A percentile compares a stretch with the other conserved stretches of the same genome.
Conservation (phyloP, 1,139 yeast genomes). For the Yamadazyma blattariae region DNA sequence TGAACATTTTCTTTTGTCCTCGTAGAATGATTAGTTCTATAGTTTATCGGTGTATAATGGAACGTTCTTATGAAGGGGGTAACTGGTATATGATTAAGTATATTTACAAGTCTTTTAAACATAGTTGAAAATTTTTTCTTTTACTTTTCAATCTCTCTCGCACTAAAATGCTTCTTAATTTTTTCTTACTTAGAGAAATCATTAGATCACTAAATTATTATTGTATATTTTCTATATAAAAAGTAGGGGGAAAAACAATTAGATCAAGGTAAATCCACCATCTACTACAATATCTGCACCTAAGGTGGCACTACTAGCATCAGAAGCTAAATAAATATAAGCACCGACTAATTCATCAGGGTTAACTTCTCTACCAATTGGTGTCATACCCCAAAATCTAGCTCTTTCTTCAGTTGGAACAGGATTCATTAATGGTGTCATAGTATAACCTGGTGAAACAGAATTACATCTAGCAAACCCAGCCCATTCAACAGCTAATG, state of each 20-base stretch:
- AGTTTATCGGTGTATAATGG: constrained; percentile 14
- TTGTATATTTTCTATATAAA: too few species aligned
- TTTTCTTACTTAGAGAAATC: too few species aligned
- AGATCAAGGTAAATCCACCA: constrained; percentile 40
- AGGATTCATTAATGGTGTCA: constrained; percentile 46
- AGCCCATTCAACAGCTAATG: constrained; percentile 57
- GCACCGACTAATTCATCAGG: constrained; percentile 44
- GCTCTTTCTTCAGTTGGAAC: constrained; percentile 33
- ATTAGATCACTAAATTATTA: too few species aligned
- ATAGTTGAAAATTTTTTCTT: constrained; percentile 8
- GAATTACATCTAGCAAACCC: constrained; percentile 53
- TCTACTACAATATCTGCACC: constrained; percentile 47
- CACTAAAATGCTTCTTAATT: too few species aligned
- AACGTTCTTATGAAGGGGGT: constrained; percentile 10
- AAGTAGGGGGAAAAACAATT: neutral
- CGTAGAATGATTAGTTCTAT: constrained; percentile 37
- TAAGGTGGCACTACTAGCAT: constrained; percentile 40
- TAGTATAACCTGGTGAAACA: constrained; percentile 58
- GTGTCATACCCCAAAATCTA: constrained; percentile 37
- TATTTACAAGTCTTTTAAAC: constrained; percentile 5
- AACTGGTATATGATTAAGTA: constrained; percentile 3
- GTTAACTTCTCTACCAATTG: constrained; percentile 39
- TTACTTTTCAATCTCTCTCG: constrained; percentile 2
- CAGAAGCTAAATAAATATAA: constrained; percentile 38
- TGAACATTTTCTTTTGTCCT: constrained; percentile 57